Evolutionary conservation across 2,329 filamentous ascomycete species (phyloP).

Genomic region (Fusarium ambrosium): DNA sequence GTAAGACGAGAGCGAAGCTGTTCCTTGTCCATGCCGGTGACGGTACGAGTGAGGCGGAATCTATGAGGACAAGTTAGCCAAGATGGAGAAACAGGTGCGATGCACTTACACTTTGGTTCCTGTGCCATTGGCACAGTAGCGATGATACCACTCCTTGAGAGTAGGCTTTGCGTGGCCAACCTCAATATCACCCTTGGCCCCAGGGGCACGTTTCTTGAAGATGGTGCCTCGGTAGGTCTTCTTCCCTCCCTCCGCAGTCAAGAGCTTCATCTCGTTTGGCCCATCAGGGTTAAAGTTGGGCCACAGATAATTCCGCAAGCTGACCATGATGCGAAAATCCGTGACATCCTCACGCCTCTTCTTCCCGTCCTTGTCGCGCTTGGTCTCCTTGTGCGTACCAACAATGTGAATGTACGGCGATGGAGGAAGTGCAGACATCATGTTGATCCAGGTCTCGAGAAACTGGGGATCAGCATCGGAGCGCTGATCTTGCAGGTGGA

Average conservation of each 20-base stretch:
- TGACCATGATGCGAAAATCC: constrained; percentile 37
- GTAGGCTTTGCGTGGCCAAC: constrained; percentile 36
- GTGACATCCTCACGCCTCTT: constrained; percentile 28
- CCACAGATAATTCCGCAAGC: constrained; percentile 41
- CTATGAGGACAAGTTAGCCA: constrained; percentile 16
- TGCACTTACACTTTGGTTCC: constrained; percentile 35
- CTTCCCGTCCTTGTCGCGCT: constrained; percentile 35
- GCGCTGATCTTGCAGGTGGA: constrained; percentile 25
- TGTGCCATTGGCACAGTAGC: constrained; percentile 32
- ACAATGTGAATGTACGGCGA: constrained; percentile 39
- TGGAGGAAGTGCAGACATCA: constrained; percentile 28
- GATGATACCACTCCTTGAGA: constrained; percentile 41
- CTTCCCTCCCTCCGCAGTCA: constrained; percentile 29
- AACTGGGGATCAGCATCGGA: constrained; percentile 28
- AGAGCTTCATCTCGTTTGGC: constrained; percentile 10
- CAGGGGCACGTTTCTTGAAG: constrained; percentile 27
- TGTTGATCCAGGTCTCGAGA: constrained; percentile 31
- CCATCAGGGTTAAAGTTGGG: constrained; percentile 24
- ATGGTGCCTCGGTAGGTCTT: constrained; percentile 43
- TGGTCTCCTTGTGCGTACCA: constrained; percentile 30
- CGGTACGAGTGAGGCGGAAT: constrained; percentile 33
- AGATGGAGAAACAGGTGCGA: not conserved
- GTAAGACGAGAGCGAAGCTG: not conserved
- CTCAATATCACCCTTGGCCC: constrained; percentile 32
- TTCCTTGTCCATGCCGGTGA: constrained; percentile 28